Evolutionary conservation across 2,329 filamentous ascomycete species (phyloP).

Genomic region (Aspergillus hortae): DNA sequence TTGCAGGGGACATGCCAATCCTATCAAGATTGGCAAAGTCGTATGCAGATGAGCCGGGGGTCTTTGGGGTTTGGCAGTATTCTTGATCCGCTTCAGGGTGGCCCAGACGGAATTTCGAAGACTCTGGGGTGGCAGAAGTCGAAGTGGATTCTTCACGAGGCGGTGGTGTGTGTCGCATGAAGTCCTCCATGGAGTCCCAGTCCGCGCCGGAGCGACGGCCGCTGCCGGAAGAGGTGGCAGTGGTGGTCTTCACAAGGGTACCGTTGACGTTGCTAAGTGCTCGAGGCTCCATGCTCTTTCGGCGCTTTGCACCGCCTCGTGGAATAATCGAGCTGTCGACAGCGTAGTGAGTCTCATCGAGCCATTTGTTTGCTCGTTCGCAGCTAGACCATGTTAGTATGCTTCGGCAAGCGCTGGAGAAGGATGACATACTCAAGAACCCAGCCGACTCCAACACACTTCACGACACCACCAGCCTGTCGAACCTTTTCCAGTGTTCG

Average conservation of each 20-base stretch:
- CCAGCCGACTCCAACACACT: slow-evolving; percentile 85
- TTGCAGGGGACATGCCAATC: slow-evolving; percentile 43
- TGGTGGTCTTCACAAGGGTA: slow-evolving; percentile 47
- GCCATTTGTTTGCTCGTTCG: slow-evolving; percentile 71
- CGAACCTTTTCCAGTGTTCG: slow-evolving; percentile 78
- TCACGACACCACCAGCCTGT: slow-evolving; percentile 68
- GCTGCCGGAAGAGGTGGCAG: slow-evolving; percentile 23
- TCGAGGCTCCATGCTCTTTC: slow-evolving; percentile 78
- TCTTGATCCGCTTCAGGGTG: slow-evolving; percentile 17
- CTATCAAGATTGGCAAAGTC: slow-evolving; percentile 34
- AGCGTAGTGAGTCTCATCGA: slow-evolving; percentile 67
- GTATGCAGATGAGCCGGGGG: slow-evolving; percentile 24
- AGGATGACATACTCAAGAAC: slow-evolving; percentile 70
- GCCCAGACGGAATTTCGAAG: slow-evolving; percentile 8
- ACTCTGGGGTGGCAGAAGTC: slow-evolving; percentile 11
- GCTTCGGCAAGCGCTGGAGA: no score
- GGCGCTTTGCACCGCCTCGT: slow-evolving; percentile 66
- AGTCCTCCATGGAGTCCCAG: slow-evolving; percentile 28
- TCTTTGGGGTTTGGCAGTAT: slow-evolving; percentile 28
- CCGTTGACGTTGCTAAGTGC: slow-evolving; percentile 67
- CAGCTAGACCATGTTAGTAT: slow-evolving; percentile 51
- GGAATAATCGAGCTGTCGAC: slow-evolving; percentile 66
- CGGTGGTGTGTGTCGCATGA: slow-evolving; percentile 33
- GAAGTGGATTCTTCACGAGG: slow-evolving; percentile 8
- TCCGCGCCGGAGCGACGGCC: slow-evolving; percentile 28